Evolutionary conservation across 1,284 basidiomycete species (phyloP).

Genomic region (Trichosporon ovoides): DNA sequence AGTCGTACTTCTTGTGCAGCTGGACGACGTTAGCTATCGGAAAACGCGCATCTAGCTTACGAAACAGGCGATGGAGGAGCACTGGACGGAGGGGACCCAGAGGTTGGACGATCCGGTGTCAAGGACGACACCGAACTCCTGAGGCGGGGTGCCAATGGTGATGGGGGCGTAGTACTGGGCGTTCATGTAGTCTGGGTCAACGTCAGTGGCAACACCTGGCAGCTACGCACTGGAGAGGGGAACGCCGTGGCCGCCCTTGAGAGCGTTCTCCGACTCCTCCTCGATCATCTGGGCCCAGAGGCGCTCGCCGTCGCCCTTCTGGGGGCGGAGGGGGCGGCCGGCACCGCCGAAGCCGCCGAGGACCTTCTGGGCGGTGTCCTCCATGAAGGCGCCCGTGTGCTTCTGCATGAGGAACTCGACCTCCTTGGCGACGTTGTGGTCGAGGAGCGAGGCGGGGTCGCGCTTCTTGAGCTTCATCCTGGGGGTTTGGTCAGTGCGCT

Average conservation of each 20-base stretch:
- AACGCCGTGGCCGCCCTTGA: conserved; percentile 76
- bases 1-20: conserved; percentile 83
- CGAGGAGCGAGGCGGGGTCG: conserved; percentile 51
- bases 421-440: conserved; percentile 57
- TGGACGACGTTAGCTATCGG: background rate
- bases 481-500: conserved; percentile 37
- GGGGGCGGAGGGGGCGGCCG: conserved; percentile 52
- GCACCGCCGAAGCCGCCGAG: conserved; percentile 59
- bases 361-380: conserved; percentile 55
- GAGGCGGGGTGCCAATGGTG: conserved; percentile 57
- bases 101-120: conserved; percentile 69
- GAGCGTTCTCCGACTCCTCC: conserved; percentile 47
- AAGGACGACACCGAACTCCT: conserved; percentile 52
- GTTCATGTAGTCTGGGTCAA: conserved; percentile 81
- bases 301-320: conserved; percentile 59
- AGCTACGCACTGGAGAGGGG: conserved; percentile 77
- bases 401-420: conserved; percentile 79
- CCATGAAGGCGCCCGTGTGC: conserved; percentile 54
- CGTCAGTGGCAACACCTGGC: background rate
- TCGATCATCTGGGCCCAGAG: conserved; percentile 68
- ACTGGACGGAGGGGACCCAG: conserved; percentile 67
- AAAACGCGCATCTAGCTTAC: conserved; percentile 24
- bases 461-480: conserved; percentile 83
- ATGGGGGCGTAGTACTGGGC: conserved; percentile 96
- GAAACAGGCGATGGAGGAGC: conserved; percentile 97